Conservation (phyloP, 2,329 filamentous ascomycete genomes). For the Penicillium rolfsii region DNA sequence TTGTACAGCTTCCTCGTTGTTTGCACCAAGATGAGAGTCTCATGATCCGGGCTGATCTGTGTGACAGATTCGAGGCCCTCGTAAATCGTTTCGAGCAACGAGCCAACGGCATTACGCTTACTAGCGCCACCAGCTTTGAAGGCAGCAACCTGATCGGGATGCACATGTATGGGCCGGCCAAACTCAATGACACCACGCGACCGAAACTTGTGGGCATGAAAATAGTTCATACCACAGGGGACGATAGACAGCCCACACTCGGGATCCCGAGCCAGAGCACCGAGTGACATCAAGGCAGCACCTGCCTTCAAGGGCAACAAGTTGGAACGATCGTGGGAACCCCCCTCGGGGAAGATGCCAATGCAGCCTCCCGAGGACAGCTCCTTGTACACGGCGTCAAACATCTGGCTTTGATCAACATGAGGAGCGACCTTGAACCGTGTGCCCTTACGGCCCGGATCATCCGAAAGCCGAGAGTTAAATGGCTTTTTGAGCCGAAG, state of each 20-base stretch:
- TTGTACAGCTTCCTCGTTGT: constrained; percentile 89
- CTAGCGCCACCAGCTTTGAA: constrained; percentile 71
- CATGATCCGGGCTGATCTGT: constrained; percentile 86
- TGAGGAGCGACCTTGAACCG: constrained; percentile 85
- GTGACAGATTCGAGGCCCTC: constrained; percentile 82
- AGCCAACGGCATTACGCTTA: constrained; percentile 30
- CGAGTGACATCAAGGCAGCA: constrained; percentile 93
- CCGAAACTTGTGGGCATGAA: constrained; percentile 95
- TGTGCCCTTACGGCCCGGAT: constrained; percentile 58
- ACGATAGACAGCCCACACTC: constrained; percentile 87
- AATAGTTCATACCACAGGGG: constrained; percentile 97
- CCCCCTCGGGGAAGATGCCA: constrained; percentile 93
- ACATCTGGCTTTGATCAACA: constrained; percentile 88
- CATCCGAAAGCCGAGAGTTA: constrained; percentile 65
- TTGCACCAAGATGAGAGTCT: constrained; percentile 90
- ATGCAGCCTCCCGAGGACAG: constrained; percentile 83
- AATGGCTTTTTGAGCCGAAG: constrained; percentile 83
- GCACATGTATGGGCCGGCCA: constrained; percentile 82
- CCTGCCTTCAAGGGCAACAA: constrained; percentile 89
- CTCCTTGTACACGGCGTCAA: constrained; percentile 86
- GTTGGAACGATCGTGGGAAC: constrained; percentile 89
- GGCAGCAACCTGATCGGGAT: constrained; percentile 77
- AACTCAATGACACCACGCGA: constrained; percentile 93
- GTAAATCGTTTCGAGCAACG: constrained; percentile 74
- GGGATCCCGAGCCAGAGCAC: constrained; percentile 77